Conservation (phyloP, 129 eudicot genomes). For the Tagetes erecta region DNA sequence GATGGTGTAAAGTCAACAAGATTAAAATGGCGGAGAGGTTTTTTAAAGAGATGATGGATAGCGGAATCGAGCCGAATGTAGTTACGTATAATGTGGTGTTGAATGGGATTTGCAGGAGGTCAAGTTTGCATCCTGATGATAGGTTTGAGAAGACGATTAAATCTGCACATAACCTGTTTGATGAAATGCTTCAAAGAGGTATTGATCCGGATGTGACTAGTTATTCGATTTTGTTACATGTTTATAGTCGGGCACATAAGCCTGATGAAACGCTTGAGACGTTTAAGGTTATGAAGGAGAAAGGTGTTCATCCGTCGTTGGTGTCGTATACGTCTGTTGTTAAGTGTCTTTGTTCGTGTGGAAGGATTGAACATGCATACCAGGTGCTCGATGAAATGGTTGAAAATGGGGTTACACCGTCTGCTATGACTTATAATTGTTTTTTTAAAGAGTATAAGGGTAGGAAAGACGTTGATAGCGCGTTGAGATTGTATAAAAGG, state of each 20-base stretch:
- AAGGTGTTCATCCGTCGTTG: constrained; percentile 66
- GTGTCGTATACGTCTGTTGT: constrained; percentile 74
- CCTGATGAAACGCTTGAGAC: constrained; percentile 66
- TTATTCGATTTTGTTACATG: constrained; percentile 87
- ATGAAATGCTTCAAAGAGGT: constrained; percentile 77
- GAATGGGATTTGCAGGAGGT: constrained; percentile 77
- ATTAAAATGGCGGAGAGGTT: constrained; percentile 63
- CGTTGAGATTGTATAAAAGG: constrained; percentile 60
- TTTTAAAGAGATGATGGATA: constrained; percentile 66
- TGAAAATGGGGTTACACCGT: constrained; percentile 56
- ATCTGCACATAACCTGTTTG: constrained; percentile 67
- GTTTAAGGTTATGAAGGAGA: constrained; percentile 63
- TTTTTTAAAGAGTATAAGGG: constrained; percentile 85
- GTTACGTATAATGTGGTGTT: constrained; percentile 83
- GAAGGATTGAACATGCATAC: constrained; percentile 64
- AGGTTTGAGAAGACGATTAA: constrained; percentile 63
- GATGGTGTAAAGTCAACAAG: constrained; percentile 64
- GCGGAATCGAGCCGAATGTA: constrained; percentile 79
- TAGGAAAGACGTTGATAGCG: constrained; percentile 73
- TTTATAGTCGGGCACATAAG: constrained; percentile 93
- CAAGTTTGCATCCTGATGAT: constrained; percentile 82
- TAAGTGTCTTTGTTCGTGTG: constrained; percentile 88
- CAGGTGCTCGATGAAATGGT: constrained; percentile 67
- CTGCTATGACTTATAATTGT: constrained; percentile 78
- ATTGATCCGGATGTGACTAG: constrained; percentile 87